Percentiles rank a stretch among this genome's conserved stretches.
phyloP scores from a whole-genome alignment of 306 rosid species.

The Carpinus viminea region DNA sequence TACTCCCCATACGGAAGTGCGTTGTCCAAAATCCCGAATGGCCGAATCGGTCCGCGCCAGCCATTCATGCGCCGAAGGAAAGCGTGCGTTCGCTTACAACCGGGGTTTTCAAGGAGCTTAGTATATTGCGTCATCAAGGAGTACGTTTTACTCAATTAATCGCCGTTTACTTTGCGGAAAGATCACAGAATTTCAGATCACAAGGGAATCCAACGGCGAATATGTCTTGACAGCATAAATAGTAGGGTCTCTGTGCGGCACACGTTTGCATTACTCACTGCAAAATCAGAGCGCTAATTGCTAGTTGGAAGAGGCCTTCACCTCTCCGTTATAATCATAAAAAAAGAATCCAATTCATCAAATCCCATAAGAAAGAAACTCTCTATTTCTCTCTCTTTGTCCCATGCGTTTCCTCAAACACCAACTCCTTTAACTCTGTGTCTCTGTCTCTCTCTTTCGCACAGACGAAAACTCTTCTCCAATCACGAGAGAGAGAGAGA shows the following conservation, averaged over 20 bases:
- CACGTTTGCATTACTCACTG: conserved; percentile 12
- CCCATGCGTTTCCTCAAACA: conserved; percentile 50
- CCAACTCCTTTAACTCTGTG: conserved; percentile 34
- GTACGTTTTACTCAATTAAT: conserved; percentile 15
- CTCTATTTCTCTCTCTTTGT: conserved; percentile 20
- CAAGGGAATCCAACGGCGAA: conserved; percentile 25
- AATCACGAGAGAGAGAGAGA: background rate
- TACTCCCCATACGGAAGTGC: background rate
- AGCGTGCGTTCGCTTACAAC: background rate
- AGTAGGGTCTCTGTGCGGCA: conserved; percentile 22
- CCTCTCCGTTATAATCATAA: conserved; percentile 38
- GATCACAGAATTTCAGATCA: background rate
- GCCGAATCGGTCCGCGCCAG: background rate
- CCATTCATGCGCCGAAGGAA: conserved; percentile 13
- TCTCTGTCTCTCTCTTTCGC: background rate
- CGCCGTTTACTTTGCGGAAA: conserved; percentile 22
- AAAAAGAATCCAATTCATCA: conserved; percentile 37
- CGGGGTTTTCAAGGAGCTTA: conserved; percentile 18
- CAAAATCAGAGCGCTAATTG: background rate
- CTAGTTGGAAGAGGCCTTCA: conserved; percentile 19
- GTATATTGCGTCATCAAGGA: conserved; percentile 30
- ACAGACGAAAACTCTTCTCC: background rate
- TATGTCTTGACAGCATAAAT: conserved; percentile 15
- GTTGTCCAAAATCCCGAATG: background rate
- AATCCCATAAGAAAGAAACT: conserved; percentile 31